phyloP scores from a whole-genome alignment of 2,329 filamentous ascomycete species.

The Metarhizium robertsii region DNA sequence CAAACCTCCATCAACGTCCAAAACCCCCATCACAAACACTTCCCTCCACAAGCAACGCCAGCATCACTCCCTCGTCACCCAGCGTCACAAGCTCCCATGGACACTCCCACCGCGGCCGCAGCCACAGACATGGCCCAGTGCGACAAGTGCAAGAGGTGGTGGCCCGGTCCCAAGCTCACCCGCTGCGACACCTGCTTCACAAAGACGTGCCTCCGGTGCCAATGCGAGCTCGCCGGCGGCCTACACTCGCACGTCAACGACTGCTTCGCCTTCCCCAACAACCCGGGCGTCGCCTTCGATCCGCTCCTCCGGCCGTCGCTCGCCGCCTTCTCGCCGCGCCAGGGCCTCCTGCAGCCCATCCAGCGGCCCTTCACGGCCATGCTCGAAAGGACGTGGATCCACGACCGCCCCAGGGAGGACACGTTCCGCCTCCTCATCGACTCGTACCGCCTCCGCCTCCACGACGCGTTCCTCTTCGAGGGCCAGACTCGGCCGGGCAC shows the following conservation, averaged over 20 bases:
- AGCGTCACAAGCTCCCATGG: background rate
- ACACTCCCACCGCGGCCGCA: background rate
- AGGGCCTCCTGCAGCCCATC: conserved; percentile 14
- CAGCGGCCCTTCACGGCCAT: conserved; percentile 24
- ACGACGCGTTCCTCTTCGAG: conserved; percentile 19
- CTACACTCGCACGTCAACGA: conserved; percentile 1
- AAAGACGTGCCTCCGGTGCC: conserved; percentile 1
- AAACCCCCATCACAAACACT: too few relatives aligned
- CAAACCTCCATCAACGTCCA: too few relatives aligned
- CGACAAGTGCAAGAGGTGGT: background rate
- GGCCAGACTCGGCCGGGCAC: conserved; percentile 9
- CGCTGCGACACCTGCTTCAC: conserved; percentile 1
- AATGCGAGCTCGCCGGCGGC: background rate
- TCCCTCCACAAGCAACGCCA: too few relatives aligned
- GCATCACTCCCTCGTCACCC: too few relatives aligned
- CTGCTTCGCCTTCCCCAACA: conserved; percentile 3
- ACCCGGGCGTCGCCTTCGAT: background rate
- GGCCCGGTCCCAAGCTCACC: background rate
- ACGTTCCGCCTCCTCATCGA: conserved; percentile 34
- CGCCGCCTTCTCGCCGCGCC: background rate
- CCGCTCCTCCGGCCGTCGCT: background rate
- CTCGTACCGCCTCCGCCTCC: conserved; percentile 29
- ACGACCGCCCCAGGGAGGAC: conserved; percentile 26
- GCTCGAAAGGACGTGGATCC: conserved; percentile 24
- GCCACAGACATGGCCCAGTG: background rate